Conservation (phyloP, 139 green algal genomes). For the Chlorella sp. region DNA sequence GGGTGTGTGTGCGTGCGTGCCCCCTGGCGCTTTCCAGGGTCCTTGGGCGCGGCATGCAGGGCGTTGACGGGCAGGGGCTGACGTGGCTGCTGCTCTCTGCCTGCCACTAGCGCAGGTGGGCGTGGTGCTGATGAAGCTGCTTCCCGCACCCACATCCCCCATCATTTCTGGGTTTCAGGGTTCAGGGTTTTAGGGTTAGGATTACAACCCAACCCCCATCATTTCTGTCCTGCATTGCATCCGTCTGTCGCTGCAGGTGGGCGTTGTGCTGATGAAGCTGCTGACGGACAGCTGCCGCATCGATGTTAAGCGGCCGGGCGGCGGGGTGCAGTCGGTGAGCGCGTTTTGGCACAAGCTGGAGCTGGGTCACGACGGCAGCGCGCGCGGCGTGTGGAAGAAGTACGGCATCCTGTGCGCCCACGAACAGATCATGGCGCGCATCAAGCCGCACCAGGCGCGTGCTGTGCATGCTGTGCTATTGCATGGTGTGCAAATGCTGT, state of each 20-base stretch:
- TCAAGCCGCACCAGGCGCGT: slow-evolving; percentile 43
- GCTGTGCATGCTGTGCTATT: not conserved
- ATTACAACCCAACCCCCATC: too few relatives aligned
- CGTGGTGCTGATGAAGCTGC: too few relatives aligned
- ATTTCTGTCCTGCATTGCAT: too few relatives aligned
- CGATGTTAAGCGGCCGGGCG: slow-evolving; percentile 3
- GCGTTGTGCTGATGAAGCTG: slow-evolving; percentile 52
- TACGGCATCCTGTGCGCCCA: slow-evolving; percentile 50
- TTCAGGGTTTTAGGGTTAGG: too few relatives aligned
- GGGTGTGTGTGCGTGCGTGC: not conserved
- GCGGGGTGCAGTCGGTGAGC: slow-evolving; percentile 32
- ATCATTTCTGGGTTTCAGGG: too few relatives aligned
- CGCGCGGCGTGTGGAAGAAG: slow-evolving; percentile 36
- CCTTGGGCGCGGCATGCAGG: too few relatives aligned
- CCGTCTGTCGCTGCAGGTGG: slow-evolving; percentile 28
- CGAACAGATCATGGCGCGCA: slow-evolving; percentile 45
- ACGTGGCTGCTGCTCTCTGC: too few relatives aligned
- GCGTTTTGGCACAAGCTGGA: slow-evolving; percentile 54
- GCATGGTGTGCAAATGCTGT: not conserved
- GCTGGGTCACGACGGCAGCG: slow-evolving; percentile 25
- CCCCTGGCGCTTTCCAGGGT: too few relatives aligned
- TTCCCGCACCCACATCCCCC: too few relatives aligned
- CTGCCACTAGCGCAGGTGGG: slow-evolving; percentile 43
- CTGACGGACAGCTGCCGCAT: slow-evolving; percentile 48
- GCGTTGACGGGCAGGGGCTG: too few relatives aligned